These are phyloP conservation scores for Citrus sinensis DNA, from an alignment of 345 rosid genomes.

Conservation along the genomic window DVS_A1.0 CM039164.1:25843501-25844000, in stretches of 20 bases:
- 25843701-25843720: slow-evolving; percentile 36
- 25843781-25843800: slow-evolving; percentile 78
- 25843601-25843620: slow-evolving; percentile 84
- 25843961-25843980: slow-evolving; percentile 24
- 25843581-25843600: slow-evolving; percentile 60
- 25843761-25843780: slow-evolving; percentile 51
- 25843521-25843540: not conserved
- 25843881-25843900: slow-evolving; percentile 77
- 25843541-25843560: not conserved
- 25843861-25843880: slow-evolving; percentile 33
- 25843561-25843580: slow-evolving; percentile 11
- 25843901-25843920: slow-evolving; percentile 64
- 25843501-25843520: slow-evolving; percentile 1
- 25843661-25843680: slow-evolving; percentile 39
- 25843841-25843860: slow-evolving; percentile 13
- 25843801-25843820: not conserved
- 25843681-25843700: slow-evolving; percentile 39
- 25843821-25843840: not conserved
- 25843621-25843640: slow-evolving; percentile 96
- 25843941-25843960: slow-evolving; percentile 44
- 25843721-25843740: slow-evolving; percentile 32
- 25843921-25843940: slow-evolving; percentile 61
- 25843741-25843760: slow-evolving; percentile 28
- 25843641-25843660: slow-evolving; percentile 72
- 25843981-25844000: slow-evolving; percentile 11